These are phyloP conservation scores for Besnoitia besnoiti DNA, from an alignment of 169 alveolate genomes.

Conservation along the genomic window DNA sequence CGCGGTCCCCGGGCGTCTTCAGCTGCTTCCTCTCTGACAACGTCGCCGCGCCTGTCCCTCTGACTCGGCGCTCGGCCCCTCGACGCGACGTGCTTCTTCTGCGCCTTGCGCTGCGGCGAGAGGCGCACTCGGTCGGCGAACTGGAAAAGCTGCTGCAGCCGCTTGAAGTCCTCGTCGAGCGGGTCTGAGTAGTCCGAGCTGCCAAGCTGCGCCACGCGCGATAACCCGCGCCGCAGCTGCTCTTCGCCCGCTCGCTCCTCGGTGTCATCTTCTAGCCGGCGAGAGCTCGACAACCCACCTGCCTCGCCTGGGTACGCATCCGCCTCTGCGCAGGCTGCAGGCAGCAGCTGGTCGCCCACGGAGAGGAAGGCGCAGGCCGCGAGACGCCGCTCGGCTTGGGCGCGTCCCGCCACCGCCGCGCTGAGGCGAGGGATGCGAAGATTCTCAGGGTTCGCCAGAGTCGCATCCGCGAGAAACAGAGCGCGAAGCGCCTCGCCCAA, in stretches of 20 bases:
- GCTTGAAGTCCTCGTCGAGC: neutral
- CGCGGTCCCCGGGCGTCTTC: neutral
- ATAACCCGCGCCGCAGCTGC: too few relatives aligned
- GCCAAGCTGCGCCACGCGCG: neutral
- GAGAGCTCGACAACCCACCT: too few relatives aligned
- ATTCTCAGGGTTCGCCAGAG: neutral
- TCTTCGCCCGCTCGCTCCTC: too few relatives aligned
- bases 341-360: too few relatives aligned
- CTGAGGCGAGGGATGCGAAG: neutral
- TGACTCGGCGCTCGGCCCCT: neutral
- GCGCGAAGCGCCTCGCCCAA: neutral
- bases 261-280: too few relatives aligned
- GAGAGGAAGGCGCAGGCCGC: too few relatives aligned
- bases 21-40: neutral
- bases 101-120: neutral
- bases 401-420: neutral
- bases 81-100: conserved; percentile 8
- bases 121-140: neutral
- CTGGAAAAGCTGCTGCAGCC: conserved; percentile 1
- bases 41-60: neutral
- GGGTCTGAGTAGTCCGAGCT: neutral
- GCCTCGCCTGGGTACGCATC: too few relatives aligned
- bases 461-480: neutral
- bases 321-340: too few relatives aligned
- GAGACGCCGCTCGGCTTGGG: too few relatives aligned